Conservation (phyloP, 202 grass and related monocot genomes). For the Musa balbisiana region DNA sequence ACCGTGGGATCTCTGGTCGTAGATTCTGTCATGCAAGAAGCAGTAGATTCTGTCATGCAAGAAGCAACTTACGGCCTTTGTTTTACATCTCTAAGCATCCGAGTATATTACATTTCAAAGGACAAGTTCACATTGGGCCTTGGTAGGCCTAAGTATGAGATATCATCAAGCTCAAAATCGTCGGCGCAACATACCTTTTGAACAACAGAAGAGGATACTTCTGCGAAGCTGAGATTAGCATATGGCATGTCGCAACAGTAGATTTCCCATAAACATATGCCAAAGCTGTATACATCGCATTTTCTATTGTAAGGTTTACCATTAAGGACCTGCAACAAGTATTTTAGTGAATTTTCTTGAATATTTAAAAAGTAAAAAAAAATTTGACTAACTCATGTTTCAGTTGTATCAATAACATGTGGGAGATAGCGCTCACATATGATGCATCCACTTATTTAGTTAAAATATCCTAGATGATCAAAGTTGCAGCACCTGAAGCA, state of each 20-base stretch:
- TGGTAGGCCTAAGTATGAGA: background rate
- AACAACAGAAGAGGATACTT: conserved; percentile 70
- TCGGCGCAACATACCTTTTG: conserved; percentile 29
- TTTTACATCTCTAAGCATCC: background rate
- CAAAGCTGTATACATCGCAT: conserved; percentile 94
- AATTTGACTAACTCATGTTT: background rate
- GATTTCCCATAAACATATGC: conserved; percentile 80
- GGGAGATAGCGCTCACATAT: background rate
- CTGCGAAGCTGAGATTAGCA: conserved; percentile 50
- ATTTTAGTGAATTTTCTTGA: background rate
- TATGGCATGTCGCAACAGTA: conserved; percentile 94
- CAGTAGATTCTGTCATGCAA: conserved; percentile 33
- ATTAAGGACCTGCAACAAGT: conserved; percentile 44
- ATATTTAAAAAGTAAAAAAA: background rate
- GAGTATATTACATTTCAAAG: background rate
- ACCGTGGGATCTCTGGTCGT: conserved; percentile 65
- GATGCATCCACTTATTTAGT: background rate
- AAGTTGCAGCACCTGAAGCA: no score
- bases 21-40: conserved; percentile 32
- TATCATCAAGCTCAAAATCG: background rate
- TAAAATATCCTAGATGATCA: background rate
- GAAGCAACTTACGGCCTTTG: background rate
- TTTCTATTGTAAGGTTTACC: conserved; percentile 69
- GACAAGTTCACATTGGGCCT: background rate
- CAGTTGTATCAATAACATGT: background rate